Percentiles rank a stretch among this genome's conserved stretches.
Conservation (phyloP, 2,329 filamentous ascomycete species). For the Albifimbria verrucaria region DNA sequence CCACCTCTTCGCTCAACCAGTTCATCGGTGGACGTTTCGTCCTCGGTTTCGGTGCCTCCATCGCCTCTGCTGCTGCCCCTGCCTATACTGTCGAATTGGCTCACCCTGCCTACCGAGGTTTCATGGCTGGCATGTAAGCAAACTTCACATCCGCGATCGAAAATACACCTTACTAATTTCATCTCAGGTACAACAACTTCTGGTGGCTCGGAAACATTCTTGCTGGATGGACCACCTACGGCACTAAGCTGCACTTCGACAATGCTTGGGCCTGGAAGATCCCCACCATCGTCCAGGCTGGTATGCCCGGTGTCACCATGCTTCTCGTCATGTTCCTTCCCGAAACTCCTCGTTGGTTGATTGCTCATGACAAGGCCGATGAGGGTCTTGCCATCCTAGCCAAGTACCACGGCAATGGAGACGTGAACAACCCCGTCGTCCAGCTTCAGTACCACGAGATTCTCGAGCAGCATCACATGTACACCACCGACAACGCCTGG, state of each 20-base stretch:
- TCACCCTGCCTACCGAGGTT: constrained; percentile 59
- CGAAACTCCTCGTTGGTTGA: constrained; percentile 36
- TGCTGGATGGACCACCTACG: constrained; percentile 49
- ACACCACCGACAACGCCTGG: constrained; percentile 53
- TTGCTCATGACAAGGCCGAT: constrained; percentile 28
- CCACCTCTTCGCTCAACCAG: constrained; percentile 41
- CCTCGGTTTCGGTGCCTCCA: constrained; percentile 55
- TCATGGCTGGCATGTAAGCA: constrained; percentile 51
- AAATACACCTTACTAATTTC: background rate
- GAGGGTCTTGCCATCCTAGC: constrained; percentile 29
- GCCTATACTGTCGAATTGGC: constrained; percentile 61
- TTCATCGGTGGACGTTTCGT: constrained; percentile 55
- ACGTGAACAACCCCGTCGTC: constrained; percentile 27
- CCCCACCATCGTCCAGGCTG: constrained; percentile 51
- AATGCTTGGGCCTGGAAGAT: constrained; percentile 53
- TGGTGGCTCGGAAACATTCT: constrained; percentile 52
- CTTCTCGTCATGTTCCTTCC: constrained; percentile 42
- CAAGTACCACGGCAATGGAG: constrained; percentile 25
- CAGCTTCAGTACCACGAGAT: constrained; percentile 33
- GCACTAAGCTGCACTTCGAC: constrained; percentile 21
- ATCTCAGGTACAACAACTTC: constrained; percentile 29
- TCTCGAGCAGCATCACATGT: constrained; percentile 41
- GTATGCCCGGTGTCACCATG: constrained; percentile 54
- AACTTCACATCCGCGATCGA: background rate
- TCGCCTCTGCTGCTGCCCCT: constrained; percentile 57